Percentiles rank a stretch among this genome's conserved stretches.
These are phyloP conservation scores for Alternaria tenuissima DNA, from an alignment of 2,329 filamentous ascomycete species.

Conservation along the genomic window DNA sequence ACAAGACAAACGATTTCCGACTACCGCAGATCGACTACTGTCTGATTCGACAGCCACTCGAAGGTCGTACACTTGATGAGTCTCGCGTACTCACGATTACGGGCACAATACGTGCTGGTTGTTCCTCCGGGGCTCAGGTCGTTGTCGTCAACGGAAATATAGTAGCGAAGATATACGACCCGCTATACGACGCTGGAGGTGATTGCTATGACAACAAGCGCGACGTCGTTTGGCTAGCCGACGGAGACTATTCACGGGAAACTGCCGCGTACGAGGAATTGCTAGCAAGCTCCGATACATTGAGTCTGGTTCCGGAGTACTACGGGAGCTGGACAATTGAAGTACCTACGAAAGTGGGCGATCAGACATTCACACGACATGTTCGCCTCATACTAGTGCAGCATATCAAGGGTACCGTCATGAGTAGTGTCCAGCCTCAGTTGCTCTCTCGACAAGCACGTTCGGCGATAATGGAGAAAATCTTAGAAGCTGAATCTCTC, in stretches of 20 bases:
- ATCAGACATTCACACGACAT: background rate
- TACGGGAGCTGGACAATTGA: slow-evolving; percentile 9
- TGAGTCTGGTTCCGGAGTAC: background rate
- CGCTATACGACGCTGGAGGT: slow-evolving; percentile 6
- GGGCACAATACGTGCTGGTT: slow-evolving; percentile 1
- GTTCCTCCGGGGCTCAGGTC: slow-evolving; percentile 8
- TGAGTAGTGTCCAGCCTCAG: background rate
- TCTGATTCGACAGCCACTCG: background rate
- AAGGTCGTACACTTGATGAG: background rate
- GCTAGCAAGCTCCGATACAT: background rate
- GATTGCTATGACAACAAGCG: slow-evolving; percentile 2
- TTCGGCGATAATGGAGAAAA: background rate
- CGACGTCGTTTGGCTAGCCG: slow-evolving; percentile 6
- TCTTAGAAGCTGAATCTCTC: slow-evolving; percentile 8
- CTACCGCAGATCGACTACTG: slow-evolving; percentile 11
- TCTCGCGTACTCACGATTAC: slow-evolving; percentile 4
- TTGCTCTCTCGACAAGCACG: background rate
- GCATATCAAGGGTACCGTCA: background rate
- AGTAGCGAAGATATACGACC: slow-evolving; percentile 19
- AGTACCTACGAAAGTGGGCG: background rate
- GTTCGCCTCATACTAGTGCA: slow-evolving; percentile 14
- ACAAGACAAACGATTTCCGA: background rate
- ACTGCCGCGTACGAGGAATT: slow-evolving; percentile 5
- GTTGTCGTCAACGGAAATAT: background rate
- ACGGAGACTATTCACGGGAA: slow-evolving; percentile 14